Conservation (phyloP, 305 asterid genomes). For the Fraxinus xanthoxyloides region DNA sequence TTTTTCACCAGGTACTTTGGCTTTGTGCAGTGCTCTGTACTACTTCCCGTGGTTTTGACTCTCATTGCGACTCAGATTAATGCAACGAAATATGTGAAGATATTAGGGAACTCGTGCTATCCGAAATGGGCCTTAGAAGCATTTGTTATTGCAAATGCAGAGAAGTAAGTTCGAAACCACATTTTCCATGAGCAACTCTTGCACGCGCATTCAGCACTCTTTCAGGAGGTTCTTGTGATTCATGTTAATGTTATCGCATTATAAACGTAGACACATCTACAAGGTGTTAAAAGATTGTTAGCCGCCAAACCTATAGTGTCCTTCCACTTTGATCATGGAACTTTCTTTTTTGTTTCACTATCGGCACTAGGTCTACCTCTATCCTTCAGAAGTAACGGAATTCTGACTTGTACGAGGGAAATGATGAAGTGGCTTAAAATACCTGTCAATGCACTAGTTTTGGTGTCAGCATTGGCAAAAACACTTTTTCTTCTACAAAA, state of each 20-base stretch:
- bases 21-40: conserved; percentile 74
- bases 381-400: not conserved
- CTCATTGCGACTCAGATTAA: conserved; percentile 75
- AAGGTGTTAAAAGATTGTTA: not conserved
- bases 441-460: not conserved
- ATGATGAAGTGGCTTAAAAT: not conserved
- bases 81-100: conserved; percentile 37
- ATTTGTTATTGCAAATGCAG: conserved; percentile 77
- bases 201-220: not conserved
- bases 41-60: conserved; percentile 88
- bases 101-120: conserved; percentile 47
- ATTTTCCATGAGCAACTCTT: not conserved
- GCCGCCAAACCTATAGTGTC: not conserved
- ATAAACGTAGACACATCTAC: not conserved
- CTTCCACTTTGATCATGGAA: not conserved
- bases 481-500: not conserved
- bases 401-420: not conserved
- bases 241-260: not conserved
- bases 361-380: not conserved
- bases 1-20: conserved; percentile 9
- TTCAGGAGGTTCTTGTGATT: not conserved
- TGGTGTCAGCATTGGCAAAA: not conserved
- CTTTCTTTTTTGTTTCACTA: not conserved
- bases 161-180: conserved; percentile 38
- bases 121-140: conserved; percentile 97